Evolutionary conservation across 768 basidiomycete genomes (phyloP), one percentile per base, ranked within the genome.

Genomic region (Punctularia strigosozonata): DNA sequence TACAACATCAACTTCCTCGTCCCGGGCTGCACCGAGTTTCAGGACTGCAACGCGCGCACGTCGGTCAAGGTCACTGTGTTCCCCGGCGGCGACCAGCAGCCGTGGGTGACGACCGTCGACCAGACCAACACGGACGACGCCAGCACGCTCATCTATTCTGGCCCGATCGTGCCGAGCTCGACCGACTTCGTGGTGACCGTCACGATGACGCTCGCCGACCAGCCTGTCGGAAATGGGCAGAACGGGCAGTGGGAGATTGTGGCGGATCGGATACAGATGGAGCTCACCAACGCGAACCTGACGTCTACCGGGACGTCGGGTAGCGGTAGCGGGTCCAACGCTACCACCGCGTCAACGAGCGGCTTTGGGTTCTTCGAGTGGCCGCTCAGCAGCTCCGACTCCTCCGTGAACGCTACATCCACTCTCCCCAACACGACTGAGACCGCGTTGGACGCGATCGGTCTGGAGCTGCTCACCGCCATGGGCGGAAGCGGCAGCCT

Each of bases 1-100:
- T 99, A 99, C 58, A 73, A 80, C 30, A 66, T 98, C 46, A 84
- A 80, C 58, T 53, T 98, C 30, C 68, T 86, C 31, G 70, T 94
- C 13, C 95, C 95, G 0, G 92, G 92, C 10, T 99, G 95, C 59
- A 62, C 65, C 3, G 60, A 76, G 41, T 73, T 90, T 50, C 75
- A 80, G 44, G 84, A 94, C 50, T 99, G 95, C 52, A 65, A 58
- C 13, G 57, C 65, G 19, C 78, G 95, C 13, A 95, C 92, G 0
- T 73, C 73, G 4, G 91, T 97, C 31, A 67, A 78, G 43, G 72
- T 95, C 39, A 78, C 79, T 2, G 79, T 94, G 20, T 86, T 84
- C 58, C 85, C 88, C 6, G 82, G 82, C 0, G 68, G 68, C 21
- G 75, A 73, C 18, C 64, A 78, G 15, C 50, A 69, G 15, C 81